Evolutionary conservation across 1,284 basidiomycete genomes (phyloP).

Genomic region (Leccinum fallax): DNA sequence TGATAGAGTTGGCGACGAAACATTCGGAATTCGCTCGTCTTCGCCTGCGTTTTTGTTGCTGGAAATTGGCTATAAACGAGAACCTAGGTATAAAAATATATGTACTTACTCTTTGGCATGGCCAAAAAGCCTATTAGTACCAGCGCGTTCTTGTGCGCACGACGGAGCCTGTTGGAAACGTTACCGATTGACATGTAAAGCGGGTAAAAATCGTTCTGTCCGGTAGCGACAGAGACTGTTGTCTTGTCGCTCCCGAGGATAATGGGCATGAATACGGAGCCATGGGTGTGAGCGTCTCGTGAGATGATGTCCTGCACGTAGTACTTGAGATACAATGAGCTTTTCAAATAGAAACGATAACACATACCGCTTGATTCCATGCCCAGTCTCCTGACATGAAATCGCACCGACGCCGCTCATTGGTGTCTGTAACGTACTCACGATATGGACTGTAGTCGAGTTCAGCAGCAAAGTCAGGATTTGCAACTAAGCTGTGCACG

Average conservation of each 20-base stretch:
- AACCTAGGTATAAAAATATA: too few relatives aligned
- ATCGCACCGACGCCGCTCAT: too few relatives aligned
- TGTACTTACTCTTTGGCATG: not conserved
- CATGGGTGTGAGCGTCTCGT: not conserved
- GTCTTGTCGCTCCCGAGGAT: not conserved
- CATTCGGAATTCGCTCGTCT: not conserved
- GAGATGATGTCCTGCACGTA: not conserved
- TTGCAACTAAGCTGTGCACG: not conserved
- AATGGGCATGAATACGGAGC: not conserved
- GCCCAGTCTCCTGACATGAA: too few relatives aligned
- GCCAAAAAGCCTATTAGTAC: not conserved
- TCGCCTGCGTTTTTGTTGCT: not conserved
- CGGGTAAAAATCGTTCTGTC: not conserved
- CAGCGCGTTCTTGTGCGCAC: not conserved
- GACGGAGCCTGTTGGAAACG: not conserved
- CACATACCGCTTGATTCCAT: too few relatives aligned
- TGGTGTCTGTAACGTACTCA: too few relatives aligned
- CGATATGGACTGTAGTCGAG: not conserved
- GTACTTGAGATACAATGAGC: not conserved
- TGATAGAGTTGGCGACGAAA: not conserved
- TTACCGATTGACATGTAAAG: not conserved
- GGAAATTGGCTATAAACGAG: not conserved
- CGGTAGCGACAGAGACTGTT: not conserved
- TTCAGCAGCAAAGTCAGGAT: not conserved
- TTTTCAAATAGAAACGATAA: too few relatives aligned